These are phyloP conservation scores for Fraxinus sp. DNA, from an alignment of 305 asterid species.

Conservation along the genomic window DNA sequence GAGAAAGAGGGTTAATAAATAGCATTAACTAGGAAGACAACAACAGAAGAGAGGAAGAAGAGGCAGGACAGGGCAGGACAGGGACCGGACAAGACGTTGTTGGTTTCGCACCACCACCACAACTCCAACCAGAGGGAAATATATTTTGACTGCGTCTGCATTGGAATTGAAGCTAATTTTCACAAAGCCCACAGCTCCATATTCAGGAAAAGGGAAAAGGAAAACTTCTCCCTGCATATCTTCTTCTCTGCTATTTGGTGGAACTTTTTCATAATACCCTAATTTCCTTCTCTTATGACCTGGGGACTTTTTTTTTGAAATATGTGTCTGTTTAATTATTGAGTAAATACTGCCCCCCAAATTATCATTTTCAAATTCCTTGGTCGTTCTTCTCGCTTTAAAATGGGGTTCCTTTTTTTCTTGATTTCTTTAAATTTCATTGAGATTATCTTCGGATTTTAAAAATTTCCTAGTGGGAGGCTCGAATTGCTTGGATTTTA, in stretches of 20 bases:
- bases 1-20: no score
- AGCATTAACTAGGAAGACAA: conserved; percentile 5
- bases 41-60: conserved; percentile 2
- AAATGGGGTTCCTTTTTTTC: not conserved
- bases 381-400: not conserved
- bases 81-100: not conserved
- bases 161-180: conserved; percentile 27
- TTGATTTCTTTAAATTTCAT: not conserved
- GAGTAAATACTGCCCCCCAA: not conserved
- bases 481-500: not conserved
- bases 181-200: conserved; percentile 21
- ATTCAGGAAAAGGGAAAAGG: not conserved
- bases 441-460: not conserved
- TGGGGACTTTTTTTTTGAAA: not conserved
- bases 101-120: not conserved
- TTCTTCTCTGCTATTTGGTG: not conserved
- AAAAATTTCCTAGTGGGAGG: not conserved
- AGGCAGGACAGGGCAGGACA: not conserved
- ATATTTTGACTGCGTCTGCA: conserved; percentile 25
- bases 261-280: not conserved
- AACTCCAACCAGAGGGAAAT: not conserved
- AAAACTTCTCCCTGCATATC: not conserved
- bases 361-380: not conserved
- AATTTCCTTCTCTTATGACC: not conserved
- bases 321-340: not conserved